Evolutionary conservation across 768 basidiomycete species (phyloP), one percentile per base, ranked within the genome.

Genomic region (Leccinum boreale): DNA sequence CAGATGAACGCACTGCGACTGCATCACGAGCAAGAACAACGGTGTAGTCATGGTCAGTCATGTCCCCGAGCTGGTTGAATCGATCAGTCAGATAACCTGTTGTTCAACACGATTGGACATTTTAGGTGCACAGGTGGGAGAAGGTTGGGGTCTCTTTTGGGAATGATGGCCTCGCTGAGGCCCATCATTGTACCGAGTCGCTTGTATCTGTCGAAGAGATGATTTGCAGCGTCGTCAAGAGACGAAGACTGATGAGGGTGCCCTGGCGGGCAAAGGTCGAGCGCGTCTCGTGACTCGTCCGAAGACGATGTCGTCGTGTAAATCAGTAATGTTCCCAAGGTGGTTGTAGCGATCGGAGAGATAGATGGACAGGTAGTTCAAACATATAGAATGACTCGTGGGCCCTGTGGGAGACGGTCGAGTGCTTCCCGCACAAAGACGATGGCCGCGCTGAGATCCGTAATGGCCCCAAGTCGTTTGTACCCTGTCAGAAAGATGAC

Each of bases 291-390:
- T 11, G 4, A 26, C 50, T 48, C 52, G 36, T 11, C 11, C 15
- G 31, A 53, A 31, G 6, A n/a, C 7, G n/a, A 60, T 53, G 6
- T 56, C 47, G 19, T 50, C 55, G 9, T 56, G 46, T 12, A 59
- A 23, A 0, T 31, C 10, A 31, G 11, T 31, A 5, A 31, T 31
- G 29, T 11, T 17, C 15, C 52, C 52, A 2, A 49, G 21, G 1
- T 58, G 35, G n/a, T 26, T 10, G 10, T 50, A 58, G 12, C 14
- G 33, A 35, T 35, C 59, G 3, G 3, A 29, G 28, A 45, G 36
- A 26, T 21, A 10, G n/a, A 51, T 11, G 28, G 49, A 36, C 9
- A 61, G 58, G 39, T 36, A 52, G 12, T 48, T 55, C 23, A 59
- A 49, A 7, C 46, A 50, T 15, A 19, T 5, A 6, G 29, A 33